A percentile compares a stretch with the other conserved stretches of the same genome.
phyloP scores from a whole-genome alignment of 1,284 basidiomycete species.

The Mycena citricolor region DNA sequence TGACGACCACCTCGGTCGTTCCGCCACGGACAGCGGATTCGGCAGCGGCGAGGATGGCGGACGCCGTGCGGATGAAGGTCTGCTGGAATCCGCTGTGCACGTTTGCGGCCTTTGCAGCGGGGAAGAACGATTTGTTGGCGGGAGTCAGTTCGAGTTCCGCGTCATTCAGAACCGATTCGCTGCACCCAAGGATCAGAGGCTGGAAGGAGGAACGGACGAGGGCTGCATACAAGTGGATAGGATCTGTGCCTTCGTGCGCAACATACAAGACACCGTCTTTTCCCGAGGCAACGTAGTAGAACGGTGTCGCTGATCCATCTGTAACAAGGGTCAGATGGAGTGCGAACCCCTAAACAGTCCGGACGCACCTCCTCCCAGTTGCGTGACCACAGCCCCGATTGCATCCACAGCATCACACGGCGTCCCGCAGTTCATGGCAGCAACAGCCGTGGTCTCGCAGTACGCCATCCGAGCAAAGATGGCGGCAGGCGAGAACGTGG shows the following conservation, averaged over 20 bases:
- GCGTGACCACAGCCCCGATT: no score
- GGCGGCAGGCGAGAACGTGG: no score
- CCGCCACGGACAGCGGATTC: conserved; percentile 33
- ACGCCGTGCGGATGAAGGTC: conserved; percentile 44
- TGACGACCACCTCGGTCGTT: conserved; percentile 40
- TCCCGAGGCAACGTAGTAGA: no score
- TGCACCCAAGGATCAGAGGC: conserved; percentile 19
- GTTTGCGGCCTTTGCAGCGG: conserved; percentile 28
- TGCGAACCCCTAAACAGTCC: no score
- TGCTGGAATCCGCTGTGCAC: conserved; percentile 48
- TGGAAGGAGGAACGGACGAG: not conserved
- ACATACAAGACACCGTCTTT: no score
- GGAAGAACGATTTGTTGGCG: conserved; percentile 41
- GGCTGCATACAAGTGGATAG: conserved; percentile 33
- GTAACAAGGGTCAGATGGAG: no score
- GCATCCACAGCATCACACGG: no score
- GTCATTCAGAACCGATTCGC: conserved; percentile 46
- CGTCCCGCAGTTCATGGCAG: no score
- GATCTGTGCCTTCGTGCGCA: conserved; percentile 48
- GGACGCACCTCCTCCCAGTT: no score
- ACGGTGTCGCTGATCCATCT: no score
- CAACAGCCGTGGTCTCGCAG: no score
- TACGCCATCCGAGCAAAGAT: no score
- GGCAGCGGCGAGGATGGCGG: conserved; percentile 39
- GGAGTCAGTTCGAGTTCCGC: conserved; percentile 35